phyloP scores from a whole-genome alignment of 2,329 filamentous ascomycete species.

The Fusarium clavum region DNA sequence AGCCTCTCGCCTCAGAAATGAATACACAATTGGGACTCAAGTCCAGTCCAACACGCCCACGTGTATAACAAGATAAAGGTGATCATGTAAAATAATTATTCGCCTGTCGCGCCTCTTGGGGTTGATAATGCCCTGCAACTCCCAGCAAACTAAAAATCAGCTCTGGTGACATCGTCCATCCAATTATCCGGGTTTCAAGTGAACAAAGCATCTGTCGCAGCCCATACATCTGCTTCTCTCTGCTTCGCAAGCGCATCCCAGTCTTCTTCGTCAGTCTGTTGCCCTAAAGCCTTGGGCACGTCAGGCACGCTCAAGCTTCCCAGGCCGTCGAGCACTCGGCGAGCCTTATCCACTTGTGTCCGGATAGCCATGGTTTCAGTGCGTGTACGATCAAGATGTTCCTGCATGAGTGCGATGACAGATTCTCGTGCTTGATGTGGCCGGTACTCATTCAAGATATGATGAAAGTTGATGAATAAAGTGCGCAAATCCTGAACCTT shows the following conservation, averaged over 20 bases:
- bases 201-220: slow-evolving; percentile 56
- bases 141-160: background rate
- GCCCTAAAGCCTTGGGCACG: slow-evolving; percentile 33
- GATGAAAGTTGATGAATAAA: slow-evolving; percentile 90
- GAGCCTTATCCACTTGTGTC: slow-evolving; percentile 77
- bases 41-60: background rate
- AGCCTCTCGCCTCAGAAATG: background rate
- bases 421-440: slow-evolving; percentile 93
- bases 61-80: background rate
- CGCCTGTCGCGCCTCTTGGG: background rate
- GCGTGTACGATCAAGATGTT: slow-evolving; percentile 77
- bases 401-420: slow-evolving; percentile 88
- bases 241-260: slow-evolving; percentile 32
- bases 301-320: slow-evolving; percentile 59
- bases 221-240: slow-evolving; percentile 56
- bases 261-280: slow-evolving; percentile 36
- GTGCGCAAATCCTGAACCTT: slow-evolving; percentile 85
- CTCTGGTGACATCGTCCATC: background rate
- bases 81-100: too few relatives aligned
- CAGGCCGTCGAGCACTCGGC: slow-evolving; percentile 77
- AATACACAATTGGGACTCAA: too few relatives aligned
- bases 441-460: slow-evolving; percentile 92
- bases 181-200: slow-evolving; percentile 36
- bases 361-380: slow-evolving; percentile 78
- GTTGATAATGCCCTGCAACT: background rate